Evolutionary conservation across 2,329 filamentous ascomycete species (phyloP), one percentile per base, ranked within the genome.

Genomic region (Aschersonia sp.): DNA sequence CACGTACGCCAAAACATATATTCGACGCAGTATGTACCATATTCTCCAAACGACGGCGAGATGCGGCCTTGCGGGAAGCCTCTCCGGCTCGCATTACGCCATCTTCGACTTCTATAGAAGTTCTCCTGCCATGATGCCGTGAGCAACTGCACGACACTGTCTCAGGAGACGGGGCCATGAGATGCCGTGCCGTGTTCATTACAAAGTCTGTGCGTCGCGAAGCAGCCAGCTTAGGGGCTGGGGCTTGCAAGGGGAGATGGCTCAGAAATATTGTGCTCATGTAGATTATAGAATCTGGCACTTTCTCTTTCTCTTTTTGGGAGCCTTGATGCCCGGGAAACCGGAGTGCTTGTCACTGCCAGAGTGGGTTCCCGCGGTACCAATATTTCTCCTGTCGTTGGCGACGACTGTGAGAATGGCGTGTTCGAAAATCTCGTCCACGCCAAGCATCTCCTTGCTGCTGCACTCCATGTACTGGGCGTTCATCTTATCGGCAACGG

Each of bases 381-480:
- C 75, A 51, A 74, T 65, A 57, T 78, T 81, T 62, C 80, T 81
- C 58, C 73, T 69, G 62, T 88, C 87, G 58, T 88, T 86, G 55
- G 83, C 80, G 31, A 98, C 87, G 33, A 92, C 88, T 46, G 85
- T 90, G 59, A 89, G 79, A 61, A 98, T 89, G 48, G 92, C 92
- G 52, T 80, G 75, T 64, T 94, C 85, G 67, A 98, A 98, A 61
- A 97, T 92, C 60, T 97, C 90, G 63, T 97, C 87, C 43, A 98
- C 90, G 49, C 92, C 92, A 47, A 76, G 80, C 83, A 94, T 92
- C 68, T 96, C 92, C 69, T 97, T 97, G 67, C 87, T 94, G 63
- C 88, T 95, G 75, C 92, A 98, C 70, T 98, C 92, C 78, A 95
- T 90, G 70, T 98, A 98, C 60, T 82, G 76, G 10, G 92, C 92